Base-by-base conservation (phyloP, 2,329 filamentous ascomycete species). In the Xylariaceae sp. region DNA sequence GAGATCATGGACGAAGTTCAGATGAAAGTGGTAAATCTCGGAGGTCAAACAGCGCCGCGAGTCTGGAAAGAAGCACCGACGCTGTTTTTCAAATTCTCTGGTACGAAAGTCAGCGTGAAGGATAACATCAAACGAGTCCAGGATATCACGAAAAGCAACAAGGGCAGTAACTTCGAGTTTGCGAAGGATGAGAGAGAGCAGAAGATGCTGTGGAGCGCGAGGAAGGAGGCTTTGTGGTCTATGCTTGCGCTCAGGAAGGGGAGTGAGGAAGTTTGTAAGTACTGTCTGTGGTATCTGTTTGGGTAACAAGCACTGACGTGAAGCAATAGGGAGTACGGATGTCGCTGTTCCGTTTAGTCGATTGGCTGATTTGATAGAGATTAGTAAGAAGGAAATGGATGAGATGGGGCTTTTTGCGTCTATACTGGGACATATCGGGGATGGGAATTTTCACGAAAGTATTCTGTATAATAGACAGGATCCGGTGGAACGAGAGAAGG, bases 391-490 rank as follows among this genome's bases (percentile, higher is more conserved):
- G 65, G 89, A 95, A 63, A 85, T 95, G 78, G 87, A 92, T 62
- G 83, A 89, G 11, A 75, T 96, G 11, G 90, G 89, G 0, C 72
- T 96, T 1, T 95, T 96, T 65, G 89, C 90, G 1, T 90, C 87
- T 61, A 88, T 95, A 27, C 74, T 96, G 4, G 91, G 91, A 3
- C 91, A 96, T 63, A 86, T 96, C 49, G 91, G 91, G 11, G 91
- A 96, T 64, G 91, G 91, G 35, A 96, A 96, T 68, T 96, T 96
- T 72, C 91, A 96, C 67, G 86, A 91, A 66, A 89, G 86, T 64
- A 94, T 96, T 69, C 86, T 96, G 71, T 96, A 95, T 67, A 82
- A 94, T 68, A 80, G 80, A 22, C 77, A 75, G 19, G 76, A 90
- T 48, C 77, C 81, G 3, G 81, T 76, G 22, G 87, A 96, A 69